Evolutionary conservation across 139 green algal genomes (phyloP).

Genomic region (Deuterostichococcus epilithicus): DNA sequence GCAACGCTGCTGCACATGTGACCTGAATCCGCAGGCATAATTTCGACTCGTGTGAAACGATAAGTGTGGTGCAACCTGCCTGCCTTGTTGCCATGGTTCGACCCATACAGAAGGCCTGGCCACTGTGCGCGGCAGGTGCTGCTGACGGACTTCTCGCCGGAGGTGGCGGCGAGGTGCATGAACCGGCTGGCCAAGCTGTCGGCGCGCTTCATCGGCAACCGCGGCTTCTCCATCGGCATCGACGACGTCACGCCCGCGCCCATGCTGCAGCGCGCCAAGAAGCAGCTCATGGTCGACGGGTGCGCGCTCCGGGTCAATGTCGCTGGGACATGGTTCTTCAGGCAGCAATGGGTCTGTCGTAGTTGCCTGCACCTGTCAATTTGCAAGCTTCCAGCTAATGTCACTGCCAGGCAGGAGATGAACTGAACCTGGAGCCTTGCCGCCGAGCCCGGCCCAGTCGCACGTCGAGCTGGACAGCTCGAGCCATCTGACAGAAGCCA

Average conservation of each 20-base stretch:
- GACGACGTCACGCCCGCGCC: constrained; percentile 87
- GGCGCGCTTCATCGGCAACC: constrained; percentile 86
- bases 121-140: constrained; percentile 36
- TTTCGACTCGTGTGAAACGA: too few relatives aligned
- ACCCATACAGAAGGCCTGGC: not conserved
- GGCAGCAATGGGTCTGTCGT: too few relatives aligned
- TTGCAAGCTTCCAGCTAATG: not conserved
- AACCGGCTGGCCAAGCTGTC: constrained; percentile 87
- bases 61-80: too few relatives aligned
- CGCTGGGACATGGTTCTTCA: too few relatives aligned
- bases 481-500: too few relatives aligned
- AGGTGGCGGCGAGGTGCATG: constrained; percentile 67
- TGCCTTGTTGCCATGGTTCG: too few relatives aligned
- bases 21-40: too few relatives aligned
- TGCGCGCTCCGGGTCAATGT: not conserved
- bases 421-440: too few relatives aligned
- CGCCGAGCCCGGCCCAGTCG: too few relatives aligned
- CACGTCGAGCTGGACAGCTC: too few relatives aligned
- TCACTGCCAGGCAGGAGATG: too few relatives aligned
- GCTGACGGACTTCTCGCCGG: constrained; percentile 62
- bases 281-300: constrained; percentile 45
- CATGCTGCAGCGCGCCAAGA: constrained; percentile 53
- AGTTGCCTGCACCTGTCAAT: too few relatives aligned
- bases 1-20: not conserved
- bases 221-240: constrained; percentile 95